Base-by-base conservation (phyloP, 495 filamentous ascomycete species). In the Hyphodiscus hymeniophilus region DNA sequence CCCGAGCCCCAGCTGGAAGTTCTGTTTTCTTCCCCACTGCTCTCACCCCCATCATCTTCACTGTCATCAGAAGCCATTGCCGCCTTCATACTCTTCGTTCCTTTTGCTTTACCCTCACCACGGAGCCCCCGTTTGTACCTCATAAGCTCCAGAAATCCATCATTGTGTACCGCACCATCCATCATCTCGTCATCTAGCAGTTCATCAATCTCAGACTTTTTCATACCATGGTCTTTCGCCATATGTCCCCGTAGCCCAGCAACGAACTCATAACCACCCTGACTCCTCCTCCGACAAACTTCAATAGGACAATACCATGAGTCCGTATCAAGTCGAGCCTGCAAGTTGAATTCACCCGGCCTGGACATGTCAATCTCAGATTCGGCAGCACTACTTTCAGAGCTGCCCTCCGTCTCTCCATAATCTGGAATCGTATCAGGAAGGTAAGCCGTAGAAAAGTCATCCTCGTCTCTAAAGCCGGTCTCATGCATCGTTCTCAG, bases 401-500 rank as follows among this genome's bases (percentile, higher is more conserved):
- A 20, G n/a, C 15, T 46, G 20, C 38, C 38, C 4, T 36, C 31
- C 3, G 34, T 30, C 16, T 26, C 17, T 15, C 16, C 40, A 1
- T 55, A 38, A 20, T 60, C 54, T 0, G 48, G 42, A 22, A 59
- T 38, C 13, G 42, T 54, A 0, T 67, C 68, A 0, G 71, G 69
- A 0, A 30, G 45, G 35, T 73, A 74, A 0, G 28, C 59, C 22
- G 44, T 57, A 42, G 50, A 45, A 21, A 38, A 39, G 0, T 50
- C 38, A 3, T 23, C 56, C 38, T 42, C 57, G 11, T 34, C 47
- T 15, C 18, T 42, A 45, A 45, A 55, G 10, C 62, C 62, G 16
- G 49, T 60, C 54, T 83, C 79, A 20, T 60, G 48, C 30, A 85
- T 61, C 0, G 66, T 77, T 35, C 75, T 70, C 55, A 88, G 76